Evolutionary conservation across 306 rosid species (phyloP), one percentile per base, ranked within the genome.

Genomic region (Glycine tomentella): DNA sequence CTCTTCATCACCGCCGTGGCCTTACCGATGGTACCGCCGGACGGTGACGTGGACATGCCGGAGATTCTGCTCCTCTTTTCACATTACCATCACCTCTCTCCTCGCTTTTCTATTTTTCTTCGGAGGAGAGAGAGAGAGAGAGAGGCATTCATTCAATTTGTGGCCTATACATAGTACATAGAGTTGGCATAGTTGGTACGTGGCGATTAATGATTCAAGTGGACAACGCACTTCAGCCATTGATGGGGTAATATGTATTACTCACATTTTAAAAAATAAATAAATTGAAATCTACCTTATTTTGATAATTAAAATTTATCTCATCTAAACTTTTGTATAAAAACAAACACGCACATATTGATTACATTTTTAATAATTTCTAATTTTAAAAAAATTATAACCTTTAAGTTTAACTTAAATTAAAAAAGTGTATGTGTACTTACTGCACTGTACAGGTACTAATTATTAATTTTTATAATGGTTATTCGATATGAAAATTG

Each of bases 1-100:
- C 77, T 58, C 16, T 81, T 75, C 84, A 88, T 82, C 79, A 74
- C 80, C 86, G 80, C 72, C 75, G 80, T 9, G 13, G 83, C 9
- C 25, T 20, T 76, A 38, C 44, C 44, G 6, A 38, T 1, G 74
- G 69, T 76, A 63, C 17, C 50, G 75, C 64, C 79, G 77, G 73
- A 57, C 86, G 85, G 80, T 48, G 70, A 58, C 64, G 51, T 69
- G 7, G 25, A 36, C 49, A 69, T 16, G 80, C 12, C 48, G 20
- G 82, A 45, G 70, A 64, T 64, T 42, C 46, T 25, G 56, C 31
- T 40, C 49, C 49, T 14, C 11, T 50, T 72, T 50, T 72, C 46
- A 49, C 58, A 9, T 72, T 67, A 4, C 16, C 31, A 25, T 25
- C 44, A 52, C 38, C 25, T 38, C 7, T 4, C 31, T 25, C 31